Conservation (phyloP, 2,329 filamentous ascomycete species). For the Xylaria sp. region DNA sequence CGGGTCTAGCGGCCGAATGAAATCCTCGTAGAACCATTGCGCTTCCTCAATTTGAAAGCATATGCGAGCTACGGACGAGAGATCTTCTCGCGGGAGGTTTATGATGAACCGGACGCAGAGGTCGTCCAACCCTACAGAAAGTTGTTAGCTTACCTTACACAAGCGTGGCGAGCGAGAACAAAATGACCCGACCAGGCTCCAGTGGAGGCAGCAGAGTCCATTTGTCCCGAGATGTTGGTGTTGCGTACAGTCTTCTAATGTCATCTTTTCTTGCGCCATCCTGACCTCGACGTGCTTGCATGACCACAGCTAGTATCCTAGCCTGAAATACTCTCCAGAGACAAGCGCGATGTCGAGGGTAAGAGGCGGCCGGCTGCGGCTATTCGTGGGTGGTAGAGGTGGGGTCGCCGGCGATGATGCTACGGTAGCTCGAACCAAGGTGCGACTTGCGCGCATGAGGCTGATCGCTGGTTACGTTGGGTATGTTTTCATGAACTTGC, state of each 20-base stretch:
- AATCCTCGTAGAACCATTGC: constrained; percentile 99
- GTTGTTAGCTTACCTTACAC: constrained; percentile 18
- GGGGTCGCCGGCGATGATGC: constrained; percentile 7
- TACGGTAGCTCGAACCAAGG: constrained; percentile 1
- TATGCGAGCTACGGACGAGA: constrained; percentile 87
- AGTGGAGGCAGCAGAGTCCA: no score
- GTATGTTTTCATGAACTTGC: not conserved
- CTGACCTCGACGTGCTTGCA: constrained; percentile 46
- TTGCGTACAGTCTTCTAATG: constrained; percentile 80
- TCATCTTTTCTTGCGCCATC: constrained; percentile 80
- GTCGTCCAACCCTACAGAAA: constrained; percentile 82
- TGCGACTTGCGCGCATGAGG: not conserved
- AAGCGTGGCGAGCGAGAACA: not conserved
- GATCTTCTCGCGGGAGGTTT: constrained; percentile 90
- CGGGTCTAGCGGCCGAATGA: constrained; percentile 88
- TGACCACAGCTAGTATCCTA: constrained; percentile 22
- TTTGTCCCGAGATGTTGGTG: not conserved
- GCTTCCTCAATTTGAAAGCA: constrained; percentile 99
- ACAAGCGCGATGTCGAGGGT: constrained; percentile 1
- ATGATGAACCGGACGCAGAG: constrained; percentile 97
- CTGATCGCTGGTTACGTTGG: constrained; percentile 2
- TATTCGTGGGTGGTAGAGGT: constrained; percentile 9
- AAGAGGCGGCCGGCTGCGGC: constrained; percentile 11
- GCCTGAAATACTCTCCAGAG: not conserved
- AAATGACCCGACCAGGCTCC: no score